A percentile compares a stretch with the other conserved stretches of the same genome.
phyloP scores from a whole-genome alignment of 1,284 basidiomycete species.

The Rhodotorula mucilaginosa region DNA sequence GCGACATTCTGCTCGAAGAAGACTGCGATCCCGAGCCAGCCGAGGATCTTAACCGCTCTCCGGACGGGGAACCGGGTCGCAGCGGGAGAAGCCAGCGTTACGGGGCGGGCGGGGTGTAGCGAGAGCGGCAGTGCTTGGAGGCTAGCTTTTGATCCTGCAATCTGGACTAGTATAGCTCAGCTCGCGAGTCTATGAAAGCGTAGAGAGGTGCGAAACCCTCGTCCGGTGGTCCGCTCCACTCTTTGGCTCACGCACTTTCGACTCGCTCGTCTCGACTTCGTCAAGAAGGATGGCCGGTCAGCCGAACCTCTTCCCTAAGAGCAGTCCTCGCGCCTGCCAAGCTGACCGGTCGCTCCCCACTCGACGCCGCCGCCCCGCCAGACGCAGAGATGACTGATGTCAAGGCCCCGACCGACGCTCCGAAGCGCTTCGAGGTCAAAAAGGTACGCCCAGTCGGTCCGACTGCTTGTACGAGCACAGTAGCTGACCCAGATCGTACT shows the following conservation, averaged over 20 bases:
- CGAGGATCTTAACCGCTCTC: conserved; percentile 40
- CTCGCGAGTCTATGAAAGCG: too few relatives aligned
- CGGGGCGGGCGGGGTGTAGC: background rate
- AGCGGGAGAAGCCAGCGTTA: background rate
- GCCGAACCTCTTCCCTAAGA: background rate
- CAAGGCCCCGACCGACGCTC: conserved; percentile 10
- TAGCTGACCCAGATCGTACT: conserved; percentile 1
- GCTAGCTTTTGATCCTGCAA: too few relatives aligned
- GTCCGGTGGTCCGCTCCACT: too few relatives aligned
- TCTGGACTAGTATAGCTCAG: too few relatives aligned
- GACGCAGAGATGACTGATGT: conserved; percentile 60
- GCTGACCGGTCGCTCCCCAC: background rate
- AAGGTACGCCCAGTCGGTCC: conserved; percentile 61
- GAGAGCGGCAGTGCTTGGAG: too few relatives aligned
- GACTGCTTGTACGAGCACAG: background rate
- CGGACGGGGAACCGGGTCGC: background rate
- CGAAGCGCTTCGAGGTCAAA: conserved; percentile 89
- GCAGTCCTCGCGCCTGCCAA: too few relatives aligned
- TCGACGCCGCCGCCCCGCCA: conserved; percentile 43
- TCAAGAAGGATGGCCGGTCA: conserved; percentile 22
- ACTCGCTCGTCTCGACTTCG: too few relatives aligned
- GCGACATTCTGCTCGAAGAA: conserved; percentile 54
- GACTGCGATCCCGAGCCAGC: conserved; percentile 55
- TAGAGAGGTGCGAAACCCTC: too few relatives aligned
- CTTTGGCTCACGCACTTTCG: too few relatives aligned